phyloP scores from a whole-genome alignment of 768 basidiomycete species.

The Lactarius sanguifluus region DNA sequence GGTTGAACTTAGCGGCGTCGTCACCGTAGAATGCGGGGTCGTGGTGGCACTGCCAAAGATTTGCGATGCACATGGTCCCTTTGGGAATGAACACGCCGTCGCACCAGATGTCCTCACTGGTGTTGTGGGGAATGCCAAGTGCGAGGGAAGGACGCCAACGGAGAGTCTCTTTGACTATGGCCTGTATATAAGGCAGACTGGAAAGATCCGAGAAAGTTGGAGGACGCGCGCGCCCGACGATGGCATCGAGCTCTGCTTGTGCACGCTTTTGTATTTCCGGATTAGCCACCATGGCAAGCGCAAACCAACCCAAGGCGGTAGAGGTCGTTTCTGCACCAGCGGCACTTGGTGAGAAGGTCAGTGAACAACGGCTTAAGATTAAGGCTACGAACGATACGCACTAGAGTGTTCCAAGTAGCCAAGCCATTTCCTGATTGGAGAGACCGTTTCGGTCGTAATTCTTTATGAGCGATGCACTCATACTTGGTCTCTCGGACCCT shows the following conservation, averaged over 20 bases:
- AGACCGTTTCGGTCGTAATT: conserved; percentile 15
- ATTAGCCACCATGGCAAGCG: conserved; percentile 26
- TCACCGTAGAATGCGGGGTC: conserved; percentile 18
- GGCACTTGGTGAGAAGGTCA: neutral
- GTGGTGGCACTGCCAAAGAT: conserved; percentile 25
- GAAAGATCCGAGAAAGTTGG: conserved; percentile 13
- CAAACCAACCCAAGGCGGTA: conserved; percentile 12
- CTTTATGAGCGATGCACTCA: conserved; percentile 17
- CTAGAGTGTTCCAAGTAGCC: conserved; percentile 26
- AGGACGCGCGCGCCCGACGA: conserved; percentile 10
- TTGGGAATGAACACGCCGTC: conserved; percentile 37
- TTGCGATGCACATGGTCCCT: conserved; percentile 37
- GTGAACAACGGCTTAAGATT: neutral
- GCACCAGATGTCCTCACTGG: conserved; percentile 34
- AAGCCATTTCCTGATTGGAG: conserved; percentile 24
- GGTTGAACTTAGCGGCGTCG: conserved; percentile 27
- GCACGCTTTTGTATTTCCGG: conserved; percentile 22
- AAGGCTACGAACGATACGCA: neutral
- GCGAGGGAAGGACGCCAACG: conserved; percentile 14
- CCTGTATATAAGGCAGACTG: conserved; percentile 14
- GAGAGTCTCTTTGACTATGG: conserved; percentile 15
- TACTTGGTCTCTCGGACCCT: conserved; percentile 11
- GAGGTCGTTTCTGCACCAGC: conserved; percentile 14
- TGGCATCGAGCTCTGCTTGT: conserved; percentile 11
- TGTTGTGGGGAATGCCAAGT: conserved; percentile 4